A percentile compares a stretch with the other conserved stretches of the same genome.
Conservation (phyloP, 1,284 basidiomycete genomes). For the Ceratobasidium theobromae region DNA sequence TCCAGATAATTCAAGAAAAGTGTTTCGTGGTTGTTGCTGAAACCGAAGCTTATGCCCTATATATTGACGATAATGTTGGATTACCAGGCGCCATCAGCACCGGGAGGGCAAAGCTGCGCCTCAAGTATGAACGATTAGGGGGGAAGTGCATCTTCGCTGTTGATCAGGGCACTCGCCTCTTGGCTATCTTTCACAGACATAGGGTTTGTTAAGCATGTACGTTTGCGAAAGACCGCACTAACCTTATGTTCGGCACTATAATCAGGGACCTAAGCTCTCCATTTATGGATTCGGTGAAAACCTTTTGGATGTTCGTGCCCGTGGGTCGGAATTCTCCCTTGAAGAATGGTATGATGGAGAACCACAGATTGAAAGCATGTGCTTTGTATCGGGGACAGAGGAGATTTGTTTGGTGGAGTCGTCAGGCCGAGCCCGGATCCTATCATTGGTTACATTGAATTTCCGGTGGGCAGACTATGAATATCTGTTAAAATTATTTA, state of each 20-base stretch:
- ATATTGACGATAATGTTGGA: slow-evolving; percentile 10
- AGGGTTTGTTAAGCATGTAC: not conserved
- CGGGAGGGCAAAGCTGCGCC: not conserved
- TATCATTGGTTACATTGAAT: slow-evolving; percentile 18
- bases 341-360: slow-evolving; percentile 11
- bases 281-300: slow-evolving; percentile 14
- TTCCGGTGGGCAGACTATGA: slow-evolving; percentile 8
- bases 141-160: slow-evolving; percentile 9
- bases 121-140: slow-evolving; percentile 2
- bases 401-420: slow-evolving; percentile 32
- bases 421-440: slow-evolving; percentile 25
- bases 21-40: slow-evolving; percentile 3
- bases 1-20: slow-evolving; percentile 3
- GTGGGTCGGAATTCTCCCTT: slow-evolving; percentile 5
- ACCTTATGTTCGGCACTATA: not conserved
- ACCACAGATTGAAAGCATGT: slow-evolving; percentile 3
- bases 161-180: slow-evolving; percentile 10
- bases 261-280: not conserved
- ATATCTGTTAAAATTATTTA: too few relatives aligned
- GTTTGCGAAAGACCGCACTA: not conserved
- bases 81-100: not conserved
- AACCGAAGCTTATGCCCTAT: not conserved
- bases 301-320: not conserved
- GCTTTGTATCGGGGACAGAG: slow-evolving; percentile 29
- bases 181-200: not conserved